Conservation (phyloP, 768 basidiomycete species). For the Boletus rubroflammeus region DNA sequence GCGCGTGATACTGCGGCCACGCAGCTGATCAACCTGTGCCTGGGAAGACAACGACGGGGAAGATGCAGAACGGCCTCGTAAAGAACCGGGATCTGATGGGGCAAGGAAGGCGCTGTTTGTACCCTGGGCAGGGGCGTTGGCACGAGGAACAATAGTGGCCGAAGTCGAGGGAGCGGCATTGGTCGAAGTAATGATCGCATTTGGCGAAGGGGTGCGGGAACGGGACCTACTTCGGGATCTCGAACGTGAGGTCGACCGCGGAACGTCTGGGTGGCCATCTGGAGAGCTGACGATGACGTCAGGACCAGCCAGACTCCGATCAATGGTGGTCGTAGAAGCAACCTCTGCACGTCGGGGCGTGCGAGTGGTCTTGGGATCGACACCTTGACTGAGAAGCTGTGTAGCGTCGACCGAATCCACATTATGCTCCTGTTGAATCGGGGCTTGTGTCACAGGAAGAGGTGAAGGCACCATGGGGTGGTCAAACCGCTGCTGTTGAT, state of each 20-base stretch:
- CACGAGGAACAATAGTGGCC: constrained; percentile 9
- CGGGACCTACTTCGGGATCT: constrained; percentile 37
- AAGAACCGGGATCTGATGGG: constrained; percentile 22
- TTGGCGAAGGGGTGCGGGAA: constrained; percentile 47
- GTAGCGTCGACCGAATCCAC: constrained; percentile 13
- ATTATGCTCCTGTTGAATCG: constrained; percentile 2
- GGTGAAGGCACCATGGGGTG: constrained; percentile 9
- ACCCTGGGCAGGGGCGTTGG: constrained; percentile 7
- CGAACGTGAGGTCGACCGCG: constrained; percentile 30
- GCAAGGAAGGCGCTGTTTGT: constrained; percentile 22
- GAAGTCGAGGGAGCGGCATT: constrained; percentile 10
- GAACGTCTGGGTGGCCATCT: constrained; percentile 31
- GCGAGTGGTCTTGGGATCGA: constrained; percentile 15
- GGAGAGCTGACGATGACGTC: constrained; percentile 36
- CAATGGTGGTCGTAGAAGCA: constrained; percentile 13
- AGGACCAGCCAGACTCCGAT: constrained; percentile 16
- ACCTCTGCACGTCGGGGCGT: constrained; percentile 12
- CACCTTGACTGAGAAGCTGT: constrained; percentile 17
- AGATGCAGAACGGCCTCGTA: constrained; percentile 31
- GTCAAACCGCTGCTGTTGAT: constrained; percentile 13
- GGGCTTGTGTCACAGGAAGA: not conserved
- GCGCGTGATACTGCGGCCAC: constrained; percentile 55
- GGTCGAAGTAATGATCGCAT: constrained; percentile 11
- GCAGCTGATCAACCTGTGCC: constrained; percentile 30
- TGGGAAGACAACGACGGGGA: constrained; percentile 34